phyloP scores from a whole-genome alignment of 139 green algal genomes.

The Spirogloea muscicola region DNA sequence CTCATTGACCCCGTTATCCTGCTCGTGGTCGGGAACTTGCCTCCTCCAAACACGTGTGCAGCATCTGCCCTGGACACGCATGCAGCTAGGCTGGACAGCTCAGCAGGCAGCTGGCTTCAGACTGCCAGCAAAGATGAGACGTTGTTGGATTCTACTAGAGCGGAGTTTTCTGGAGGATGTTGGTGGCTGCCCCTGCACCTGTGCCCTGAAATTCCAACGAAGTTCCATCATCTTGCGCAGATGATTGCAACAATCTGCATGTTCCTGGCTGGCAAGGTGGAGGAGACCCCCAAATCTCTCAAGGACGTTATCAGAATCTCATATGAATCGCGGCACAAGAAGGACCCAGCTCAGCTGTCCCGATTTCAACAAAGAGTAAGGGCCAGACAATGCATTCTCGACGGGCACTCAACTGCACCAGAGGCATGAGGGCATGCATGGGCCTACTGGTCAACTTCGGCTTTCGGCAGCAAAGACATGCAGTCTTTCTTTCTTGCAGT shows the following conservation, averaged over 20 bases:
- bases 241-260: conserved; percentile 74
- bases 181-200: not conserved
- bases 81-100: no score
- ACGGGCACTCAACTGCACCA: no score
- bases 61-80: no score
- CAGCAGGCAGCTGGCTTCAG: no score
- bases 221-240: conserved; percentile 49
- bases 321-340: conserved; percentile 26
- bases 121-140: no score
- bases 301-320: conserved; percentile 57
- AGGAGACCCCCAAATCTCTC: conserved; percentile 71
- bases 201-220: not conserved
- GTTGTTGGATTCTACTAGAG: not conserved
- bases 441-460: no score
- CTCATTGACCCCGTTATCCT: not conserved
- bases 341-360: conserved; percentile 7
- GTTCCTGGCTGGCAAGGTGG: conserved; percentile 82
- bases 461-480: no score
- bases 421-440: no score
- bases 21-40: not conserved
- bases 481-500: no score
- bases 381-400: not conserved
- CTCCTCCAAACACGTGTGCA: no score
- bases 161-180: not conserved
- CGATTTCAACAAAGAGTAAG: not conserved